Conservation (phyloP, 495 filamentous ascomycete genomes). For the Pyronema omphalodes region DNA sequence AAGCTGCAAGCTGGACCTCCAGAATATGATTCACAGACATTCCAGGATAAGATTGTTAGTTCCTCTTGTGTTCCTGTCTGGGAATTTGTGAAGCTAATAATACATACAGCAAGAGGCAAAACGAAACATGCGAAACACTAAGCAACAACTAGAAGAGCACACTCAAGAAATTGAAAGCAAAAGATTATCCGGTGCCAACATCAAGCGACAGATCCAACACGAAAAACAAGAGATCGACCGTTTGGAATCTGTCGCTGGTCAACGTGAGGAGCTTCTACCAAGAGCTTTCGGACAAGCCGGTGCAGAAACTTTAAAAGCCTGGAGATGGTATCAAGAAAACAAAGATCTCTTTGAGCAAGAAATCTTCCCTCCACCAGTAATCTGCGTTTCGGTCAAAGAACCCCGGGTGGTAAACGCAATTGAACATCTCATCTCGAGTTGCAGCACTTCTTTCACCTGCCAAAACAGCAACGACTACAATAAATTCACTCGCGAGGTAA, state of each 20-base stretch:
- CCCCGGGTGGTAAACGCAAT: slow-evolving; percentile 51
- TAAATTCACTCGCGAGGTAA: slow-evolving; percentile 41
- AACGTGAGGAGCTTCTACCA: slow-evolving; percentile 31
- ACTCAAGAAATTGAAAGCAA: slow-evolving; percentile 24
- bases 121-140: slow-evolving; percentile 31
- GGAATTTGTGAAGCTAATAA: slow-evolving; percentile 7
- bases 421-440: slow-evolving; percentile 49
- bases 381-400: slow-evolving; percentile 68
- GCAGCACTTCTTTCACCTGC: slow-evolving; percentile 56
- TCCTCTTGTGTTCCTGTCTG: not conserved
- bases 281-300: slow-evolving; percentile 39
- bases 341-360: slow-evolving; percentile 53
- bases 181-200: slow-evolving; percentile 6
- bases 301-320: slow-evolving; percentile 45
- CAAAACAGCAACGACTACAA: slow-evolving; percentile 57
- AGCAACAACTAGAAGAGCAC: slow-evolving; percentile 23
- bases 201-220: slow-evolving; percentile 20
- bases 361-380: slow-evolving; percentile 68
- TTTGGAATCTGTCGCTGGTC: slow-evolving; percentile 60
- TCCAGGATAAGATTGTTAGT: slow-evolving; percentile 38
- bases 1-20: slow-evolving; percentile 31
- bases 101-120: slow-evolving; percentile 30
- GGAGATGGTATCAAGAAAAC: slow-evolving; percentile 64
- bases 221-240: slow-evolving; percentile 30
- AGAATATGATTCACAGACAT: slow-evolving; percentile 32